Base-by-base conservation (phyloP, 2,329 filamentous ascomycete genomes). In the Aspergillus vadensis region DNA sequence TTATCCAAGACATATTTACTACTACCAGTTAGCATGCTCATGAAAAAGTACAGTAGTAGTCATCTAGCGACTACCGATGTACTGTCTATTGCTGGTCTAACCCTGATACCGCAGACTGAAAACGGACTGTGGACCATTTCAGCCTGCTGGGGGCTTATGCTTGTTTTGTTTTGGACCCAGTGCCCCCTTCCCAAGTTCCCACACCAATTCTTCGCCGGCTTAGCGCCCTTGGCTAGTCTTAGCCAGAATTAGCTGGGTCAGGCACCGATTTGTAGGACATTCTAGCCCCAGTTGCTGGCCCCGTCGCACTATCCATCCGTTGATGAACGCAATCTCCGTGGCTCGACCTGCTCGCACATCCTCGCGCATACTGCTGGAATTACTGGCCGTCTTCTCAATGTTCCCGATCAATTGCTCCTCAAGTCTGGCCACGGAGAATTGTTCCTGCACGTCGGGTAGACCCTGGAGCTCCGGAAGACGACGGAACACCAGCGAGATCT, bases 311-410 rank as follows among this genome's bases (percentile, higher is more conserved):
- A 58, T 41, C 55, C 55, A 58, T 12, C 55, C 55, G 21, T 58
- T 58, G 36, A 58, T 58, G 15, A 52, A 58, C 36, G 27, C 36
- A n/a, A 58, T 58, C 21, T 58, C 55, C 5, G 55, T 58, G 7
- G 47, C 32, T 15, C 55, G 47, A 12, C 48, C 47, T n/a, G 49
- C 49, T 12, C 48, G 55, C 15, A 58, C 25, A 58, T 58, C 55
- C 17, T 58, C 55, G 27, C 55, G 48, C 55, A 58, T 58, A 27
- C 55, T 58, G 36, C 55, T 58, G 21, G 55, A 58, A 25, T 58
- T 58, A n/a, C 47, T 32, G 10, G 55, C 55, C 10, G 55, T 58
- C 21, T 58, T 50, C 48, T 52, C 36, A 12, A 52, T 58, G 0
- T 39, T 51, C 30, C 25, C 43, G 10, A 52, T 36, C 14, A 58